phyloP scores from a whole-genome alignment of 2,329 filamentous ascomycete species.

The Pseudogymnoascus sp. region DNA sequence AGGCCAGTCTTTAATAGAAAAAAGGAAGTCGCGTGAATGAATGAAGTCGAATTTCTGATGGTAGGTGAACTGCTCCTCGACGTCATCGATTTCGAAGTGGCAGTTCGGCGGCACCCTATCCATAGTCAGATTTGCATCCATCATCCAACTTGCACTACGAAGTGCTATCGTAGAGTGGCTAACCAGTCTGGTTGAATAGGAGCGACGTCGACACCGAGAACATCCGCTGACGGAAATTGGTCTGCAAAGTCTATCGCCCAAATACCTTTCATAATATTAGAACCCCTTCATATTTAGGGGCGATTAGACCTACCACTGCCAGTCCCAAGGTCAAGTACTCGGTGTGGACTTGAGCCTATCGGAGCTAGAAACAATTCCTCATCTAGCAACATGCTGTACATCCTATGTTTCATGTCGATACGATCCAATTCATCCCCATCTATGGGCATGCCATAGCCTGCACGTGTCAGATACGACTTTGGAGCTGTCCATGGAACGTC shows the following conservation, averaged over 20 bases:
- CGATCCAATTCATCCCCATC: constrained; percentile 35
- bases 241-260: constrained; percentile 8
- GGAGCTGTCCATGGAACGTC: neutral
- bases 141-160: neutral
- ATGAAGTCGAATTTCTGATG: constrained; percentile 44
- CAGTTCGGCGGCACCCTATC: constrained; percentile 38
- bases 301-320: constrained; percentile 34
- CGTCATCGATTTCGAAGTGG: constrained; percentile 44
- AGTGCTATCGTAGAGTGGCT: neutral
- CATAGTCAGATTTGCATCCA: neutral
- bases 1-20: constrained; percentile 14
- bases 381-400: constrained; percentile 26
- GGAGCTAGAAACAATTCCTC: constrained; percentile 15
- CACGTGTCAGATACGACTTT: neutral
- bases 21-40: constrained; percentile 38
- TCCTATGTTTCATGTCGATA: constrained; percentile 34
- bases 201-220: constrained; percentile 10
- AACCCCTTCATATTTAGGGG: neutral
- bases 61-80: constrained; percentile 40
- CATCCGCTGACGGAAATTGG: constrained; percentile 10
- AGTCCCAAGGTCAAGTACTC: constrained; percentile 33
- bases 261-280: constrained; percentile 28
- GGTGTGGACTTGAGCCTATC: constrained; percentile 23
- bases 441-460: constrained; percentile 36
- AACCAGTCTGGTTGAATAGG: constrained; percentile 12